Evolutionary conservation across 805 yeast species (phyloP).

Genomic region (Saccharomycopsis oosterbeekiorum): DNA sequence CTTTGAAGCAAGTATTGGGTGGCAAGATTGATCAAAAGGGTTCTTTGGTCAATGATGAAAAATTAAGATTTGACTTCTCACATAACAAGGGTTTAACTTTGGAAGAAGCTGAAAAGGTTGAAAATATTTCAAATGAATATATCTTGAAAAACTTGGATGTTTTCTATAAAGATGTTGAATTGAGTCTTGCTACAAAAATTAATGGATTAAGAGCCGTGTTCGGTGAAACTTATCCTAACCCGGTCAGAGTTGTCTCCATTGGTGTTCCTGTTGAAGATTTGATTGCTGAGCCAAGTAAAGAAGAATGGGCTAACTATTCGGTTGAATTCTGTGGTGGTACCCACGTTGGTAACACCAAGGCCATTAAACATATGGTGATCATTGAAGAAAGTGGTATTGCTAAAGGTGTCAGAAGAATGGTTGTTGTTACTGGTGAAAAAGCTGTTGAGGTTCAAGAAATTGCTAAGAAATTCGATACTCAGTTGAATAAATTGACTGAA

Average conservation of each 20-base stretch:
- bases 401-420: conserved; percentile 96
- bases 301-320: conserved; percentile 69
- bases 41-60: conserved; percentile 91
- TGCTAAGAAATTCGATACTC: conserved; percentile 60
- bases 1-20: conserved; percentile 78
- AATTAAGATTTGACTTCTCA: conserved; percentile 91
- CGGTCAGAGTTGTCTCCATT: conserved; percentile 94
- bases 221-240: conserved; percentile 98
- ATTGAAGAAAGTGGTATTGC: conserved; percentile 97
- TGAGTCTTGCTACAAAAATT: conserved; percentile 63
- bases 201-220: conserved; percentile 92
- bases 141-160: conserved; percentile 66
- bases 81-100: conserved; percentile 77
- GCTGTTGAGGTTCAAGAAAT: conserved; percentile 85
- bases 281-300: conserved; percentile 56
- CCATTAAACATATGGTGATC: conserved; percentile 81
- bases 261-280: conserved; percentile 85
- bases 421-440: conserved; percentile 88
- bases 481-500: conserved; percentile 48
- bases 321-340: conserved; percentile 99
- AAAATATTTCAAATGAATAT: conserved; percentile 58
- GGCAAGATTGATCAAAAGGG: conserved; percentile 91
- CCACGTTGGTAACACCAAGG: conserved; percentile 86
- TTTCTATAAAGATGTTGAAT: conserved; percentile 72
- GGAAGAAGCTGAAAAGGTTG: conserved; percentile 66